These are phyloP conservation scores for Castanopsis chinensis DNA, from an alignment of 306 rosid species.

Conservation along the genomic window DNA sequence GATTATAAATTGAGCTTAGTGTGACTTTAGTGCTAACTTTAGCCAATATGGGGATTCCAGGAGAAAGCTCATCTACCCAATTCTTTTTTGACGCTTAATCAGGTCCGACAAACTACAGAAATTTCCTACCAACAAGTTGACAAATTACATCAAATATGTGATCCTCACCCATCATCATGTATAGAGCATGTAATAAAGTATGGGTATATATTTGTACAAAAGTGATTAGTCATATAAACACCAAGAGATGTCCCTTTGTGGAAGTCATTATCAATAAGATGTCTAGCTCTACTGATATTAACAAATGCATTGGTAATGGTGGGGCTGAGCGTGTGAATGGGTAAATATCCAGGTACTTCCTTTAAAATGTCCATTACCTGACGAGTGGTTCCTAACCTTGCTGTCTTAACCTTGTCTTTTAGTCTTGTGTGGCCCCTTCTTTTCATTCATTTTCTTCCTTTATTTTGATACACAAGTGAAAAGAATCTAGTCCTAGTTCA, in stretches of 20 bases:
- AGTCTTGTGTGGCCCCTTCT: too few relatives aligned
- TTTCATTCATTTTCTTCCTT: too few relatives aligned
- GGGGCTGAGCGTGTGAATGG: background rate
- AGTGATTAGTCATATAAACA: constrained; percentile 17
- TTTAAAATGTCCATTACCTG: too few relatives aligned
- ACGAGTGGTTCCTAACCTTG: too few relatives aligned
- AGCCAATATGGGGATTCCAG: background rate
- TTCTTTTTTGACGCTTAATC: constrained; percentile 14
- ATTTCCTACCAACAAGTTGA: constrained; percentile 11
- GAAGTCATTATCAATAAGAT: constrained; percentile 26
- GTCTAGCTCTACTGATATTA: constrained; percentile 5
- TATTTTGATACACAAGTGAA: too few relatives aligned
- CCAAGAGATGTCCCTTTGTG: constrained; percentile 13
- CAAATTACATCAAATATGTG: background rate
- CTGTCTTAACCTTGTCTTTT: too few relatives aligned
- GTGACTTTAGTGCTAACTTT: background rate
- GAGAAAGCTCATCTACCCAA: constrained; percentile 18
- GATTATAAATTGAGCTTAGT: constrained; percentile 11
- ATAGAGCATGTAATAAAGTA: too few relatives aligned
- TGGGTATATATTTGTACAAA: background rate
- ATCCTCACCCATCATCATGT: background rate
- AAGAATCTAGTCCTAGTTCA: too few relatives aligned
- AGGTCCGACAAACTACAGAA: constrained; percentile 13
- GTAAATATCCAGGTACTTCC: background rate
- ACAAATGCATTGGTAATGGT: background rate